Base-by-base conservation (phyloP, 2,329 filamentous ascomycete genomes). In the Fusarium sp. region DNA sequence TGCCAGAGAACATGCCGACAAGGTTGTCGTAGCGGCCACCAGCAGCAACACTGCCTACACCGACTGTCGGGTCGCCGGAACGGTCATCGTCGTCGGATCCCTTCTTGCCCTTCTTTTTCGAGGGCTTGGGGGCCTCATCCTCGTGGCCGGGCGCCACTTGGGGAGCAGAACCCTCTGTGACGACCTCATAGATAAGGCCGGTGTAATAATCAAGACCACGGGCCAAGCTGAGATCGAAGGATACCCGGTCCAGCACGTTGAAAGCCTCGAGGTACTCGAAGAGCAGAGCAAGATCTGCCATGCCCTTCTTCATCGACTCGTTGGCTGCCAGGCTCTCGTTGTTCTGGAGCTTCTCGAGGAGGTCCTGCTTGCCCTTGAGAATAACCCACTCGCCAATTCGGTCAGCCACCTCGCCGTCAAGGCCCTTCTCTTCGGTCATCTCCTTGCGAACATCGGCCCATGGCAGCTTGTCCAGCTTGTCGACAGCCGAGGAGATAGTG, bases 171-270 rank as follows among this genome's bases (percentile, higher is more conserved):
- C 93, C 93, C 82, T 95, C 92, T 16, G 94, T 97, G 67, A 97
- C 89, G 61, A 97, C 93, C 81, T 97, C 95, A 84, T 95, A 97
- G 81, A 97, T 97, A 69, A 97, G 86, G 63, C 94, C 94, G 1
- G 95, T 98, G 85, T 96, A 96, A 84, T 97, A 97, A 81, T 97
- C 95, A n/a, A 97, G 88, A 33, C 95, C 96, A 79, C 96, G 92
- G 29, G 96, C 96, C 56, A 98, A 88, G 31, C 93, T 95, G 77
- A 98, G 90, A 81, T 98, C 95, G 81, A 98, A 97, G 0, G 94
- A 97, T 66, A 98, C 89, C 63, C 90, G 90, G 77, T 93, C 90
- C 33, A 93, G 86, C 5, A 93, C 91, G 64, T 90, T 89, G 80
- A 96, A 95, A 13, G 92, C 91, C 74, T 95, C 91, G 6, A 98